phyloP scores from a whole-genome alignment of 768 basidiomycete genomes.

The Tricholoma furcatifolium region DNA sequence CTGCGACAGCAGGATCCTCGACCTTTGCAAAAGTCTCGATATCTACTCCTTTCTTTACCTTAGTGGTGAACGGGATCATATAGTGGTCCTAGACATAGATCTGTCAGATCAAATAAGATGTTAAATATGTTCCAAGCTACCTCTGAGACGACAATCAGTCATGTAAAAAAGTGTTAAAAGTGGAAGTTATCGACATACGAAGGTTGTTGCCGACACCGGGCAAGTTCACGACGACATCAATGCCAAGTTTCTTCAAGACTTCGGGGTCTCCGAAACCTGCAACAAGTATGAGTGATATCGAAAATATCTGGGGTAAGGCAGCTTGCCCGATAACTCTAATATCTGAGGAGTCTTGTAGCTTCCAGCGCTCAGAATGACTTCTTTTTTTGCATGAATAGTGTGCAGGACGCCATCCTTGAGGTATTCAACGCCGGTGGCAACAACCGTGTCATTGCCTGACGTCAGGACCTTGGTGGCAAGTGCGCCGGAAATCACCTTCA shows the following conservation, averaged over 20 bases:
- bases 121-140: too few relatives aligned
- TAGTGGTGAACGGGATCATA: too few relatives aligned
- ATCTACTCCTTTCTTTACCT: too few relatives aligned
- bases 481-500: constrained; percentile 7
- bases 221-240: constrained; percentile 3
- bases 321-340: constrained; percentile 15
- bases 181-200: too few relatives aligned
- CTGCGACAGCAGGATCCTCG: not conserved
- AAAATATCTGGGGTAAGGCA: too few relatives aligned
- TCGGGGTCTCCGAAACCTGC: constrained; percentile 11
- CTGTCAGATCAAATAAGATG: too few relatives aligned
- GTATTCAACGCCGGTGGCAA: constrained; percentile 8
- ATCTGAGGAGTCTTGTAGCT: constrained; percentile 12
- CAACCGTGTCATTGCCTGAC: not conserved
- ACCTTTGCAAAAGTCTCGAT: not conserved
- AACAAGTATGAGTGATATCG: not conserved
- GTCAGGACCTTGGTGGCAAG: not conserved
- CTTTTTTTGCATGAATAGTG: constrained; percentile 2
- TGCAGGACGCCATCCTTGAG: constrained; percentile 1
- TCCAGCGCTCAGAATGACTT: constrained; percentile 12
- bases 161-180: too few relatives aligned
- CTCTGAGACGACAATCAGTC: too few relatives aligned
- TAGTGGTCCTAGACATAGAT: too few relatives aligned
- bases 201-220: constrained; percentile 14
- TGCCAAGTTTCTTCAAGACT: not conserved